phyloP scores from a whole-genome alignment of 139 green algal genomes.

The Desmodesmus armatus region DNA sequence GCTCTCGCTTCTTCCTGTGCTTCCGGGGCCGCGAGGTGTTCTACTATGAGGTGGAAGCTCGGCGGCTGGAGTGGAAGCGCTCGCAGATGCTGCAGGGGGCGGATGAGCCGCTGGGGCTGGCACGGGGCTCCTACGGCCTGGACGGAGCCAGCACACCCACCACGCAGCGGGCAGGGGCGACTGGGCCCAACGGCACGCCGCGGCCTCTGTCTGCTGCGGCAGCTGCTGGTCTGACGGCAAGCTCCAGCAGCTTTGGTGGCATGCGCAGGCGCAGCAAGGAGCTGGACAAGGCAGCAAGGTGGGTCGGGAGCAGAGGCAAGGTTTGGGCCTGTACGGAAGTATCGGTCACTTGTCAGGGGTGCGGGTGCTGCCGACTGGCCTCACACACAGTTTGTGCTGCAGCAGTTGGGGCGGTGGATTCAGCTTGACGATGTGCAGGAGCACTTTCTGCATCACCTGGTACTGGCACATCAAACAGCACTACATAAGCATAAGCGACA shows the following conservation, averaged over 20 bases:
- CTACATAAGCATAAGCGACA: too few relatives aligned
- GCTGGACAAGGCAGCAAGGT: constrained; percentile 52
- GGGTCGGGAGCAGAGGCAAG: background rate
- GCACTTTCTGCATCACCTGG: too few relatives aligned
- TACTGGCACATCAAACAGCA: too few relatives aligned
- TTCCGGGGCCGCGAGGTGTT: constrained; percentile 71
- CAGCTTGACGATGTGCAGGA: too few relatives aligned
- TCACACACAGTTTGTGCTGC: too few relatives aligned
- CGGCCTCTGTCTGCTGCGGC: constrained; percentile 11
- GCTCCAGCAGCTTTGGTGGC: constrained; percentile 28
- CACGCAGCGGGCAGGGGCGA: background rate
- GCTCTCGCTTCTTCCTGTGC: constrained; percentile 68
- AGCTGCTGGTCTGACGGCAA: constrained; percentile 1
- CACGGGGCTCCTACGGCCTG: background rate
- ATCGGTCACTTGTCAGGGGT: too few relatives aligned
- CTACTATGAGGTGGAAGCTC: constrained; percentile 68
- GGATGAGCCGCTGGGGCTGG: background rate
- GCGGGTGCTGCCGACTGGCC: too few relatives aligned
- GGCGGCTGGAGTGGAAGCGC: constrained; percentile 50
- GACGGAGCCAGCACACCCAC: background rate
- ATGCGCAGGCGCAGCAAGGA: constrained; percentile 41
- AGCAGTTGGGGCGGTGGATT: too few relatives aligned
- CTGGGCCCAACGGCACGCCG: background rate
- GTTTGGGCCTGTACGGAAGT: too few relatives aligned
- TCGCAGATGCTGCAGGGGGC: constrained; percentile 10